Conservation (phyloP, 2,329 filamentous ascomycete species). For the Paecilomyces formosus region DNA sequence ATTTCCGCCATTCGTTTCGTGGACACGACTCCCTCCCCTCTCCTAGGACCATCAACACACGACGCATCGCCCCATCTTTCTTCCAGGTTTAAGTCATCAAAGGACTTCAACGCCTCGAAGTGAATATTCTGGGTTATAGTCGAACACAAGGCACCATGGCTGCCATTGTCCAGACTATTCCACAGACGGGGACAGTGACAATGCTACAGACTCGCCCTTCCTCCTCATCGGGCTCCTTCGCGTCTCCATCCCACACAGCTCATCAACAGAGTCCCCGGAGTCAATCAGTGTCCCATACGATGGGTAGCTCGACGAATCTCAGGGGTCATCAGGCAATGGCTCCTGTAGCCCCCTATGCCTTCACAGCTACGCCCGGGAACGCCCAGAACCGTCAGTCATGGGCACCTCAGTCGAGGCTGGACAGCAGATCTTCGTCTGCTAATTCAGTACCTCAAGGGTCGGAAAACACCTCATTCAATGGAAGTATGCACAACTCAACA, state of each 20-base stretch:
- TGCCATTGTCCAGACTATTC: constrained; percentile 74
- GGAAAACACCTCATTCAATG: constrained; percentile 19
- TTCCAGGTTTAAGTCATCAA: constrained; percentile 6
- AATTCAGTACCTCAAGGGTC: constrained; percentile 39
- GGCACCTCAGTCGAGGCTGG: constrained; percentile 49
- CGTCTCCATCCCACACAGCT: constrained; percentile 21
- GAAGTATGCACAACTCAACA: constrained; percentile 37
- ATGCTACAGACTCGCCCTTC: constrained; percentile 69
- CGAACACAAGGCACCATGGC: constrained; percentile 57
- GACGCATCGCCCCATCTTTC: constrained; percentile 5
- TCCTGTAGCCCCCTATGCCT: constrained; percentile 69
- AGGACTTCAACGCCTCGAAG: constrained; percentile 2
- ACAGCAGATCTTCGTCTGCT: constrained; percentile 49
- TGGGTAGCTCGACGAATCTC: constrained; percentile 36
- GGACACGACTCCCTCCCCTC: constrained; percentile 1
- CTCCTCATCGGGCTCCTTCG: constrained; percentile 55
- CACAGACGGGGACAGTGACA: constrained; percentile 63
- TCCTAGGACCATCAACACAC: not conserved
- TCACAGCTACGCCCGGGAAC: constrained; percentile 61
- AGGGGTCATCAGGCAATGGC: constrained; percentile 53
- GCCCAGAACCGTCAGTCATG: constrained; percentile 46
- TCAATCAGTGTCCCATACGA: constrained; percentile 32
- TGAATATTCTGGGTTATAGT: constrained; percentile 11
- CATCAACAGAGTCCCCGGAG: constrained; percentile 33
- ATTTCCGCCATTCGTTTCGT: constrained; percentile 1